These are phyloP conservation scores for Parastagonospora nodorum DNA, from an alignment of 2,329 filamentous ascomycete genomes.

Conservation along the genomic window DNA sequence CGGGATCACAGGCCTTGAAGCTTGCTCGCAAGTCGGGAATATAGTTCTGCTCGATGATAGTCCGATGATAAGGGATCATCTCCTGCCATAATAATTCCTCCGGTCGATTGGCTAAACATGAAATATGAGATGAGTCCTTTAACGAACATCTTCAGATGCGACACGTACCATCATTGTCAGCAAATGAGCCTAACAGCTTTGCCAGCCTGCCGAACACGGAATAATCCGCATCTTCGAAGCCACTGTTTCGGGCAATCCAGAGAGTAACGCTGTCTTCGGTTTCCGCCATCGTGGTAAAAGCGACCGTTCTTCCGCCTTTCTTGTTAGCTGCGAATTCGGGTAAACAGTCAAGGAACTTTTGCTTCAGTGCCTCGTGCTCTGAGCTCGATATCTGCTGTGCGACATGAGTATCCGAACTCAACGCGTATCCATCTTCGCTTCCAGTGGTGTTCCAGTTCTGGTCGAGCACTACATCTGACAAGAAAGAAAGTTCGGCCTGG, in stretches of 20 bases:
- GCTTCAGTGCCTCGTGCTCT: background rate
- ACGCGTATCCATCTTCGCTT: background rate
- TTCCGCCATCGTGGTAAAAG: background rate
- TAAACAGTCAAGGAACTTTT: background rate
- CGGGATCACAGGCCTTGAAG: background rate
- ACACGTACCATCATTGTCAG: background rate
- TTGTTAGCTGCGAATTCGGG: background rate
- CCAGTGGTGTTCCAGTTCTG: background rate
- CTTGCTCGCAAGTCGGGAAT: conserved; percentile 17
- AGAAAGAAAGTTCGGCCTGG: conserved; percentile 22
- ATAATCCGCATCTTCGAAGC: background rate
- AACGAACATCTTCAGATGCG: background rate
- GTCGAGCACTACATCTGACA: conserved; percentile 16
- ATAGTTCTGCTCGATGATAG: conserved; percentile 21
- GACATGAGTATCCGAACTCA: background rate
- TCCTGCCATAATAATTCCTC: conserved; percentile 16
- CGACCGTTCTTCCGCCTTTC: background rate
- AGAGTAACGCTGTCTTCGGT: background rate
- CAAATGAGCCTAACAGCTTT: background rate
- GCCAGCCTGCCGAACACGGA: background rate
- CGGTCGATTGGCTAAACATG: background rate
- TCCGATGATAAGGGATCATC: conserved; percentile 24
- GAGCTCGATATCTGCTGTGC: background rate
- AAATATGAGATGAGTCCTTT: no score
- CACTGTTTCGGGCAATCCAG: background rate